Percentiles rank a stretch among this genome's conserved stretches.
phyloP scores from a whole-genome alignment of 2,329 filamentous ascomycete genomes.

The Hypocrella siamensis region DNA sequence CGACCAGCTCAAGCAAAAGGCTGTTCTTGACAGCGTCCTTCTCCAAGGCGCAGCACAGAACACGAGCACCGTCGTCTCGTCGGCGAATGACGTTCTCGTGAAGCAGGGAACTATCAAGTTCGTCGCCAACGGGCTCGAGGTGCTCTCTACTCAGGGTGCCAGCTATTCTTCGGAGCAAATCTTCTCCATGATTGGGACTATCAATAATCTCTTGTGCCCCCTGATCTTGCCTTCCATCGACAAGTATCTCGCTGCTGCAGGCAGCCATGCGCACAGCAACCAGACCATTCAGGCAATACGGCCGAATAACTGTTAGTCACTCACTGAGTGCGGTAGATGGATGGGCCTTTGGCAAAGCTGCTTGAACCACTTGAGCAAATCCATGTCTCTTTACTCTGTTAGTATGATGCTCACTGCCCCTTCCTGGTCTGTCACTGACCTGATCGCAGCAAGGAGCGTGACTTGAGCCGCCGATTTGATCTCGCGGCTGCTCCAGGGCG shows the following conservation, averaged over 20 bases:
- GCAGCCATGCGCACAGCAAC: neutral
- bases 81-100: constrained; percentile 4
- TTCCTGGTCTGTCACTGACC: too few species aligned
- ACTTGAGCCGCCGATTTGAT: too few species aligned
- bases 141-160: constrained; percentile 1
- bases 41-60: neutral
- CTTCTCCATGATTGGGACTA: constrained; percentile 1
- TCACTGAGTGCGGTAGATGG: too few species aligned
- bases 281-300: neutral
- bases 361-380: too few species aligned
- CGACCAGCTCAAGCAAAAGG: constrained; percentile 7
- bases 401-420: too few species aligned
- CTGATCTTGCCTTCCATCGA: constrained; percentile 1
- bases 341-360: too few species aligned
- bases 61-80: constrained; percentile 1
- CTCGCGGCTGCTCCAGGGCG: too few species aligned
- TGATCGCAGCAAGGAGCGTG: too few species aligned
- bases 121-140: constrained; percentile 4
- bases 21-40: constrained; percentile 5
- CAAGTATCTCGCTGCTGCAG: neutral
- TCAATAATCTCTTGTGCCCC: constrained; percentile 5
- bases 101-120: constrained; percentile 5
- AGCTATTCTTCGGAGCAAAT: constrained; percentile 3
- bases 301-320: neutral
- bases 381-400: too few species aligned